Base-by-base conservation (phyloP, 257 asterid genomes). In the Solanum chmielewskii region DNA sequence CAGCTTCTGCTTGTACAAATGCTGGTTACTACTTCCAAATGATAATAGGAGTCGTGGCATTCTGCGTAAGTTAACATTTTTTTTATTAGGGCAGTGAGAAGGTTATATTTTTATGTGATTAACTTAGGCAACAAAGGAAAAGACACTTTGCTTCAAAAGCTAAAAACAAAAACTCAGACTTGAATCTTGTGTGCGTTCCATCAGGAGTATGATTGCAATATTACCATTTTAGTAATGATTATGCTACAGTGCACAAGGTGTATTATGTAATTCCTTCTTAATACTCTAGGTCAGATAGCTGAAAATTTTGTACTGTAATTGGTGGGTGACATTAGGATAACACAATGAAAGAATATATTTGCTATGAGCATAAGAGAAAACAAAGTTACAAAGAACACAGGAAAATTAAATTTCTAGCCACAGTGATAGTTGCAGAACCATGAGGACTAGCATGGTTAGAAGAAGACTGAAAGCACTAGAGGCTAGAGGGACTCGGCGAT, bases 381-480 rank as follows among this genome's bases (percentile, higher is more conserved):
- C 27, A 81, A 49, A 49, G 9, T 49, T 81, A 31, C 69, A 81
- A 81, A 49, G 85, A 81, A 29, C 31, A 29, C 10, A 23, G 20
- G 69, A 29, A 49, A 78, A 49, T 81, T 5, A 81, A 49, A 81
- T 81, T 56, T 49, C 70, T 81, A 18, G 85, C 20, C 85, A 49
- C 44, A 81, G 12, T 11, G 85, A 49, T 81, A 21, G 27, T 81
- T 81, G 70, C 68, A 81, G 45, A 47, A 87, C 49, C 80, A 88
- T 45, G 81, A 88, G 84, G 83, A 90, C 47, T 33, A 91, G 37
- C 74, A 93, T 3, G 44, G 87, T 47, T 31, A 90, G 81, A 78
- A 91, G 42, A 73, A 92, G 44, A 80, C 44, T 88, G 66, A 92
- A 82, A 37, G 83, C 23, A 21, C 85, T 66, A 73, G 91, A 88